phyloP scores from a whole-genome alignment of 495 filamentous ascomycete genomes.

The Aspergillus egyptiacus region DNA sequence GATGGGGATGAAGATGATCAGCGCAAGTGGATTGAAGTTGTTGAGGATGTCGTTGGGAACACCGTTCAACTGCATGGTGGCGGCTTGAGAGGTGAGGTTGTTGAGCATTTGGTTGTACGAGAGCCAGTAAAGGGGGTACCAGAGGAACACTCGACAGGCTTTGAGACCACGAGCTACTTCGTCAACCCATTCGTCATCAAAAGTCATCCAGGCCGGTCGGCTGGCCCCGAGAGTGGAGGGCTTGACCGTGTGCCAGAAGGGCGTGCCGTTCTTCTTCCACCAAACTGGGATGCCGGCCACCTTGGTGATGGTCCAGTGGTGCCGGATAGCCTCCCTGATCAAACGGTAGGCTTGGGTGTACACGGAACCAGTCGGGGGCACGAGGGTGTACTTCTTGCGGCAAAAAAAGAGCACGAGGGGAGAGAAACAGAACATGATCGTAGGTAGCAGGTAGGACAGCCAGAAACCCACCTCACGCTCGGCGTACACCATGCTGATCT shows the following conservation, averaged over 20 bases:
- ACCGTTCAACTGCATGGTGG: slow-evolving; percentile 61
- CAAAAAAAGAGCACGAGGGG: slow-evolving; percentile 59
- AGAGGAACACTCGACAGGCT: slow-evolving; percentile 63
- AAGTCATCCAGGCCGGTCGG: slow-evolving; percentile 57
- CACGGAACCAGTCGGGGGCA: slow-evolving; percentile 58
- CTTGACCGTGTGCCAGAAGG: slow-evolving; percentile 61
- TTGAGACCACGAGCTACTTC: slow-evolving; percentile 62
- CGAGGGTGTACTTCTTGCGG: slow-evolving; percentile 51
- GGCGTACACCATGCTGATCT: slow-evolving; percentile 52
- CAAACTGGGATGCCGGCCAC: slow-evolving; percentile 15
- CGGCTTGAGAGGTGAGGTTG: slow-evolving; percentile 72
- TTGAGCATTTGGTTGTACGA: slow-evolving; percentile 55
- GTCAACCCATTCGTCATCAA: slow-evolving; percentile 70
- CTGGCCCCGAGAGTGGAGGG: slow-evolving; percentile 47
- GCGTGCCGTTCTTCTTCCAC: slow-evolving; percentile 44
- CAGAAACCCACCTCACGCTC: slow-evolving; percentile 75
- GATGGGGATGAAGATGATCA: slow-evolving; percentile 77
- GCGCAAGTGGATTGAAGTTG: slow-evolving; percentile 70
- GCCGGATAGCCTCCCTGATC: slow-evolving; percentile 53
- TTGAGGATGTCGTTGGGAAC: slow-evolving; percentile 74
- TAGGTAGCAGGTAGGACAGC: slow-evolving; percentile 58
- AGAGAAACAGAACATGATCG: slow-evolving; percentile 49
- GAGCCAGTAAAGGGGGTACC: slow-evolving; percentile 66
- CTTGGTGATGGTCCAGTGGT: slow-evolving; percentile 47
- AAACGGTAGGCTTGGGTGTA: slow-evolving; percentile 53